Evolutionary conservation across 129 eudicot genomes (phyloP), one percentile per base, ranked within the genome.

Genomic region (Pulicaria dysenterica): DNA sequence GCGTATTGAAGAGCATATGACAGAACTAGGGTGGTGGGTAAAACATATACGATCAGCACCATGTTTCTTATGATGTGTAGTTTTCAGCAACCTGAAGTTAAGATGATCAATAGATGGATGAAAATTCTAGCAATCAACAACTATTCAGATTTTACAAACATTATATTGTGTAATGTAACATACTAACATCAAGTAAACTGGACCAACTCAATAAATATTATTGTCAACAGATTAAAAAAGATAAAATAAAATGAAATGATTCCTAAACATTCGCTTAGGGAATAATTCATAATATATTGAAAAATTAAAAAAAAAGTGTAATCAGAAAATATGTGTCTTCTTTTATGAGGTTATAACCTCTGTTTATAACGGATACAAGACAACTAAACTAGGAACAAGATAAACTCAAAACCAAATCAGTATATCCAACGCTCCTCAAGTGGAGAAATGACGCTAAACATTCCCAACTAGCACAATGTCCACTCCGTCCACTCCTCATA

Each of bases 31-130:
- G 78, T 94, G 98, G 78, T 94, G 98, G 59, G 96, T 86, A 75
- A 94, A 94, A 77, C 97, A 94, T 83, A 94, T 83, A 73, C 90
- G 83, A 78, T 94, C 98, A 65, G 98, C 96, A 56, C 98, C 98
- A 64, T 94, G 97, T 67, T 84, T 90, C 86, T 88, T 90, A 46
- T 94, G 98, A 70, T 84, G 86, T 41, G 98, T 94, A 1, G 98
- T 90, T 69, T 94, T 94, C 81, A 94, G 78, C 82, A 94, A 80
- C 83, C 98, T 94, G 85, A 58, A 77, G 50, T 66, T 58, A 55
- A 43, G 15, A 59, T 14, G 17, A 73, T 64, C 46, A 55, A 50
- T 40, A 72, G 8, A 74, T 40, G 13, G 38, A 56, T 39, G 62
- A 44, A 65, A 56, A 64, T 47, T 64, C 44, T 57, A 42, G 58